Evolutionary conservation across 345 rosid genomes (phyloP).

Genomic region (Carallia pectinifolia): DNA sequence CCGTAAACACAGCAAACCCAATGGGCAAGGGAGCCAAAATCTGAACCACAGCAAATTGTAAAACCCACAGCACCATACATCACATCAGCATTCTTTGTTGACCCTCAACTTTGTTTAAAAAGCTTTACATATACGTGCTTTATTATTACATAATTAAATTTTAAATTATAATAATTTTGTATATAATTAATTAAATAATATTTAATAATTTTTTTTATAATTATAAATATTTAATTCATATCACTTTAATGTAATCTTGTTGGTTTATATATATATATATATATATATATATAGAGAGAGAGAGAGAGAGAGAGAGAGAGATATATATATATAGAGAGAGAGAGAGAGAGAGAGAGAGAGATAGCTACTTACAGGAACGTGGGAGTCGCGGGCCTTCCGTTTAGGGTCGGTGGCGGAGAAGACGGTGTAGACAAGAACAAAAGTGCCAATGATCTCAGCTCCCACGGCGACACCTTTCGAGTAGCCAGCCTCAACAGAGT

Average conservation of each 20-base stretch:
- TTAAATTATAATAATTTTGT: no score
- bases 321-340: no score
- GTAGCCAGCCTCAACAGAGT: neutral
- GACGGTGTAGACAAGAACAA: constrained; percentile 9
- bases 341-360: no score
- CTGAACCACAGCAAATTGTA: neutral
- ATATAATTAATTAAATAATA: no score
- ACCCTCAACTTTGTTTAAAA: neutral
- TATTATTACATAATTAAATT: no score
- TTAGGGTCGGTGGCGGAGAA: constrained; percentile 11
- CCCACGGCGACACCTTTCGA: neutral
- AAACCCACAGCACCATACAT: neutral
- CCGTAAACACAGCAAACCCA: constrained; percentile 8
- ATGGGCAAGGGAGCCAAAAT: constrained; percentile 15
- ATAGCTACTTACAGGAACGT: constrained; percentile 4
- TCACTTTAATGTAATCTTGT: no score
- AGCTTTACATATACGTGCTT: no score
- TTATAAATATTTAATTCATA: no score
- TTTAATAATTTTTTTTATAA: no score
- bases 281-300: no score
- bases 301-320: no score
- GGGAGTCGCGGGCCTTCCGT: constrained; percentile 12
- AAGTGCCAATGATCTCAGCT: constrained; percentile 11
- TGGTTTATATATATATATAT: no score
- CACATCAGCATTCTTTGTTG: neutral